phyloP scores from a whole-genome alignment of 2,329 filamentous ascomycete species.

The Aspergillus alliaceus region DNA sequence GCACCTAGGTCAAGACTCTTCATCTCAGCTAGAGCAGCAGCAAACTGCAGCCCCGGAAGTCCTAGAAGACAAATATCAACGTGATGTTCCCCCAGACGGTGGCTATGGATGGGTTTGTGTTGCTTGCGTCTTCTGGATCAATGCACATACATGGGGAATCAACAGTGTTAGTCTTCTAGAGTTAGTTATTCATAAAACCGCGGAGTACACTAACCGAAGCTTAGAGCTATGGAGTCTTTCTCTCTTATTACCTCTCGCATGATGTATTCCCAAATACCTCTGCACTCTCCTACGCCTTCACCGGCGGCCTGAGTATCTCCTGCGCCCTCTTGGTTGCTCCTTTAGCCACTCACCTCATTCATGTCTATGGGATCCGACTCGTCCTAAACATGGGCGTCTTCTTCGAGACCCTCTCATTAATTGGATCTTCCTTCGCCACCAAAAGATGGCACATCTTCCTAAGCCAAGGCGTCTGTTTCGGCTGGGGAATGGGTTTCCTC shows the following conservation, averaged over 20 bases:
- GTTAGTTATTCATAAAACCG: not conserved
- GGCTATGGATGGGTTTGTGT: slow-evolving; percentile 65
- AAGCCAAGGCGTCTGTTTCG: slow-evolving; percentile 61
- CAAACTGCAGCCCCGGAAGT: slow-evolving; percentile 12
- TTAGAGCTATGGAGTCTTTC: slow-evolving; percentile 57
- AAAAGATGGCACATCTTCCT: slow-evolving; percentile 63
- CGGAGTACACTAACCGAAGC: slow-evolving; percentile 1
- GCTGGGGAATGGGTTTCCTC: slow-evolving; percentile 62
- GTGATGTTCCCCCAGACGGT: slow-evolving; percentile 50
- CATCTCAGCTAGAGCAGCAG: slow-evolving; percentile 8
- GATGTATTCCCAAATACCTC: slow-evolving; percentile 57
- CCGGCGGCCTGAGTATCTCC: slow-evolving; percentile 60
- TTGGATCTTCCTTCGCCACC: slow-evolving; percentile 57
- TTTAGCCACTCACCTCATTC: slow-evolving; percentile 55
- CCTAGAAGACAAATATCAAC: slow-evolving; percentile 31
- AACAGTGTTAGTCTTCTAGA: slow-evolving; percentile 55
- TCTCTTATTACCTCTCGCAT: slow-evolving; percentile 58
- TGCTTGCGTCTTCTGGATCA: slow-evolving; percentile 57
- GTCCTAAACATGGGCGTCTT: slow-evolving; percentile 57
- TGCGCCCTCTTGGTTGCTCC: slow-evolving; percentile 59
- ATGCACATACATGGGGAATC: slow-evolving; percentile 73
- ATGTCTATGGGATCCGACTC: slow-evolving; percentile 53
- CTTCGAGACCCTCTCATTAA: slow-evolving; percentile 56
- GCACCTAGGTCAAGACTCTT: not conserved
- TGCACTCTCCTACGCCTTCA: slow-evolving; percentile 58